Percentiles rank a stretch among this genome's conserved stretches.
Conservation (phyloP, 768 basidiomycete species). For the Guyanaporus albipodus region DNA sequence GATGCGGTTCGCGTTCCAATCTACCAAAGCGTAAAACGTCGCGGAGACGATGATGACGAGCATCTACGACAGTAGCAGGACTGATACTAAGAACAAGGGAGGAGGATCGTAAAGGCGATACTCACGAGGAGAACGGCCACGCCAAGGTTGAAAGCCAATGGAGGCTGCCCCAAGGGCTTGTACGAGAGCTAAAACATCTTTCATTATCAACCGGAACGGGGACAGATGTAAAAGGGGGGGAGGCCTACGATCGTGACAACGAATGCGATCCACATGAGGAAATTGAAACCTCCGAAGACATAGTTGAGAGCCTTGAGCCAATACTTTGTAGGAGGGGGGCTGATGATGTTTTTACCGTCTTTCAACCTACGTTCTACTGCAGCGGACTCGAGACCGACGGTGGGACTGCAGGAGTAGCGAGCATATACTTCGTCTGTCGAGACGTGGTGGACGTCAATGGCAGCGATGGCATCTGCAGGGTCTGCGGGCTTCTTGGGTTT, state of each 20-base stretch:
- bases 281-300: constrained; percentile 56
- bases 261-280: constrained; percentile 52
- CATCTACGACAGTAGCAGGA: constrained; percentile 33
- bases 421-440: constrained; percentile 38
- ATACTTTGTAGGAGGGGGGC: constrained; percentile 44
- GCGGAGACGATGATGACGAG: constrained; percentile 41
- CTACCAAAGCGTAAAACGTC: constrained; percentile 48
- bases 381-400: constrained; percentile 44
- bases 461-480: constrained; percentile 37
- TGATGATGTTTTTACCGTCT: constrained; percentile 47
- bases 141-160: constrained; percentile 44
- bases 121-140: constrained; percentile 48
- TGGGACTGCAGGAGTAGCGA: constrained; percentile 41
- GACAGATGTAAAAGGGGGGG: not conserved
- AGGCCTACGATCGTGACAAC: constrained; percentile 41
- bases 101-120: constrained; percentile 12
- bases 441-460: constrained; percentile 49
- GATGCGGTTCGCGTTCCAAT: constrained; percentile 46
- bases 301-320: constrained; percentile 51
- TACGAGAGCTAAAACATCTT: constrained; percentile 43
- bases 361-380: constrained; percentile 40
- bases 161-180: constrained; percentile 45
- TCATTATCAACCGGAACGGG: constrained; percentile 1
- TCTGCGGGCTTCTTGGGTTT: constrained; percentile 25
- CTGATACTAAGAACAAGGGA: constrained; percentile 2